Evolutionary conservation across 2,329 filamentous ascomycete species (phyloP), one percentile per base, ranked within the genome.

Genomic region (Epichloe elymi): DNA sequence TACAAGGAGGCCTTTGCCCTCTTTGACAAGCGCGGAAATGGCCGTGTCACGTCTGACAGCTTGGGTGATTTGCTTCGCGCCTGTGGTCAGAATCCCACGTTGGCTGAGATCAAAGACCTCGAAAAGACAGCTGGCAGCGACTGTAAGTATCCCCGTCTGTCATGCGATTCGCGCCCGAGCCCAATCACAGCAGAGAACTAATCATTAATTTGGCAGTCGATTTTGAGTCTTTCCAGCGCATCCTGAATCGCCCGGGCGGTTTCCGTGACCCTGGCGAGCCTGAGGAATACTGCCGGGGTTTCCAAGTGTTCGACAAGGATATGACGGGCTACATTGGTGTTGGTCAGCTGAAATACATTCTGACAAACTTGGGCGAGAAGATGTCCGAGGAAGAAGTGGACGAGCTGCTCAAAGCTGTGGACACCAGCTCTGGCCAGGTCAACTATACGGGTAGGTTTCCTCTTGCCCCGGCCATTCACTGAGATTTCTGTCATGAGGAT

Each of bases 1-100:
- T 98, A 97, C 88, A 97, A 97, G 79, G 93, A 98, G 84, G 93
- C 93, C 61, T 98, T 98, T 74, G 90, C 90, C 63, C 86, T 98
- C 69, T 98, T 97, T 78, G 93, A 98, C 79, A 97, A 96, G 83
- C 91, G 93, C 70, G 93, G 93, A 67, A 95, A 88, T 67, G 90
- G 91, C 66, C 90, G 90, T 62, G 93, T 97, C 60, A 73, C 86
- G 40, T 76, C 90, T 68, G 86, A 91, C 59, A 85, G 84, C 57
- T 81, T 98, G 52, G 93, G 93, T 60, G 93, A 98, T 68, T 80
- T 98, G 54, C 82, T 98, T 59, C 86, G 93, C 66, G 93, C 93
- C 51, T 98, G 93, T 68, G 93, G 93, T 46, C 93, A 98, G 76
- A 98, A 98, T 74, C 93, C 93, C 43, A 98, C 93, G 10, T 77